Conservation (phyloP, 2,329 filamentous ascomycete genomes). For the Emergomyces africanus region DNA sequence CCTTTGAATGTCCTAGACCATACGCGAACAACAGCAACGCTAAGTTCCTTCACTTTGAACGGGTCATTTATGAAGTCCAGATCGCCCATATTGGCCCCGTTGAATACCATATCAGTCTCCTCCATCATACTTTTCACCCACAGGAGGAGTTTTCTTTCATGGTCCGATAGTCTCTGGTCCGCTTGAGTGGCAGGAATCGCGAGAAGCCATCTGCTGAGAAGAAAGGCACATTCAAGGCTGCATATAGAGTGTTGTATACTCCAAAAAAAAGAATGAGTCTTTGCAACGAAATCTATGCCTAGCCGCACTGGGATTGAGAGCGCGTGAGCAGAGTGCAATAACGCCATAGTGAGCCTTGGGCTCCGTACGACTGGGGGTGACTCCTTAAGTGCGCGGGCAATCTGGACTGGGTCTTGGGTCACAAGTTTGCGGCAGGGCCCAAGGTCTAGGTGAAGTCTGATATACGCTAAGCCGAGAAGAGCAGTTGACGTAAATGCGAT, state of each 20-base stretch:
- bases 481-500: constrained; percentile 41
- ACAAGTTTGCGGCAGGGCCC: constrained; percentile 36
- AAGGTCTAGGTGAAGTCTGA: constrained; percentile 35
- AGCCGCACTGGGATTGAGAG: constrained; percentile 42
- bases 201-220: constrained; percentile 35
- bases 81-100: constrained; percentile 25
- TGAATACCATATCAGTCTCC: constrained; percentile 35
- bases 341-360: constrained; percentile 36
- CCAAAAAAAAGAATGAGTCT: constrained; percentile 43
- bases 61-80: constrained; percentile 31
- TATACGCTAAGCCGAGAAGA: constrained; percentile 35
- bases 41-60: constrained; percentile 32
- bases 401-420: constrained; percentile 34
- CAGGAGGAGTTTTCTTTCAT: constrained; percentile 34
- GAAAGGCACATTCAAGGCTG: constrained; percentile 41
- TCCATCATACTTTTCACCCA: constrained; percentile 40
- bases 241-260: constrained; percentile 43
- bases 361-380: constrained; percentile 32
- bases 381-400: constrained; percentile 33
- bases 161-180: constrained; percentile 33
- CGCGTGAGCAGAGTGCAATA: constrained; percentile 42
- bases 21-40: constrained; percentile 36
- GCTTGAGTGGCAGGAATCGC: constrained; percentile 31
- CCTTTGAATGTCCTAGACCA: constrained; percentile 36
- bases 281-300: constrained; percentile 41